Conservation (phyloP, 257 asterid genomes). For the Scutellaria minor region DNA sequence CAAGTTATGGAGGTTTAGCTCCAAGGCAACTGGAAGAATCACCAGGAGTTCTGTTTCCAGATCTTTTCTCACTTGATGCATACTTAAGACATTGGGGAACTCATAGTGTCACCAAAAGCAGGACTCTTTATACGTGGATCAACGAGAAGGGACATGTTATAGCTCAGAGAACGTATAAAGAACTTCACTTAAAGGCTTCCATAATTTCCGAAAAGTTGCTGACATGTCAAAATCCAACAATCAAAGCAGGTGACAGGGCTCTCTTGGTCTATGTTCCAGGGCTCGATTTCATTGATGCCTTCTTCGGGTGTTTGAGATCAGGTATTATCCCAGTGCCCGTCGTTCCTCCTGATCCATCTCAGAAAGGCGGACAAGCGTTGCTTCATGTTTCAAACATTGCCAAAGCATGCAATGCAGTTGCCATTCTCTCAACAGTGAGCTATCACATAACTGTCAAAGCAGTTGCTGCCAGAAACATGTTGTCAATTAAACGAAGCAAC, state of each 20-base stretch:
- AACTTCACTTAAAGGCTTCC: slow-evolving; percentile 57
- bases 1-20: slow-evolving; percentile 30
- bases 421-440: slow-evolving; percentile 62
- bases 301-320: slow-evolving; percentile 71
- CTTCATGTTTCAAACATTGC: slow-evolving; percentile 59
- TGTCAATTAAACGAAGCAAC: slow-evolving; percentile 40
- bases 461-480: slow-evolving; percentile 48
- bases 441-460: slow-evolving; percentile 62
- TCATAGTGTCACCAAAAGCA: slow-evolving; percentile 44
- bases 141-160: slow-evolving; percentile 58
- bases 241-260: slow-evolving; percentile 59
- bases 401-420: slow-evolving; percentile 61
- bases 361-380: slow-evolving; percentile 64
- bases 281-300: slow-evolving; percentile 69
- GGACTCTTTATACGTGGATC: slow-evolving; percentile 62
- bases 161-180: slow-evolving; percentile 54
- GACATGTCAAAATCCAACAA: slow-evolving; percentile 42
- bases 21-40: slow-evolving; percentile 44
- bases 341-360: slow-evolving; percentile 65
- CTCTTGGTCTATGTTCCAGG: slow-evolving; percentile 66
- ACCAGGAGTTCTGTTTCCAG: slow-evolving; percentile 52
- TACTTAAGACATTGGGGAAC: slow-evolving; percentile 65
- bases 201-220: slow-evolving; percentile 46
- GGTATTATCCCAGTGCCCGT: slow-evolving; percentile 64
- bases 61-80: slow-evolving; percentile 51